Base-by-base conservation (phyloP, 2,329 filamentous ascomycete species). In the Eurotiales sp. region DNA sequence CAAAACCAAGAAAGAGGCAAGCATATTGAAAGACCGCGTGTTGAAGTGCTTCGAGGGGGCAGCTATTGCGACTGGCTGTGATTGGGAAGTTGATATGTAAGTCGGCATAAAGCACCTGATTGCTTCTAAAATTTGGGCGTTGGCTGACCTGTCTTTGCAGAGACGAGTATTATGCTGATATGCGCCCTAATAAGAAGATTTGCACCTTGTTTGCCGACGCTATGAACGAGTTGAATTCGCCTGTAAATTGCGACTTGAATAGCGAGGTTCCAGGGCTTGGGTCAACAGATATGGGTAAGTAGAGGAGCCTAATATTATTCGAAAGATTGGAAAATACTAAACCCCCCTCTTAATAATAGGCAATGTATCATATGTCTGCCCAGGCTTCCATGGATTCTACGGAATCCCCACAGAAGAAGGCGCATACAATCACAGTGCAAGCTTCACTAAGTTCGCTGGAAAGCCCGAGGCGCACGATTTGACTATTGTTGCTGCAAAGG, bases 1-100 rank as follows among this genome's bases (percentile, higher is more conserved):
- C 7, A 63, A 67, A 12, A 75, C 66, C 1, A 59, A 73, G 32
- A 64, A 64, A 4, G 66, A 76, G 1, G 58, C 79, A 14, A 62
- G 65, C 17, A 42, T 21, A 15, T 54, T 71, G 19, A 54, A 63
- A 34, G 50, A 42, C 4, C 64, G 58, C 23, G 62, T 69, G 8
- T 56, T 59, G 11, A 62, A 64, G 4, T 72, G 69, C 29, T 61
- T 71, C 19, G 59, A 69, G 45, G 69, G 64, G 1, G 69, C 60
- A 2, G 68, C 65, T 1, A 43, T 67, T 34, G 64, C 67, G 0
- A 69, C 65, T 1, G 69, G 67, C 0, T 72, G 68, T 48, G 34
- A 60, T 34, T 34, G 11, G 30, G 30, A 34, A 34, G 15, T 34
- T 34, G 30, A 34, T 14, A 8, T 15, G 30, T 34, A n/a, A 34